These are phyloP conservation scores for Pseudogymnoascus sp. DNA, from an alignment of 2,329 filamentous ascomycete genomes.

Conservation along the genomic window DNA sequence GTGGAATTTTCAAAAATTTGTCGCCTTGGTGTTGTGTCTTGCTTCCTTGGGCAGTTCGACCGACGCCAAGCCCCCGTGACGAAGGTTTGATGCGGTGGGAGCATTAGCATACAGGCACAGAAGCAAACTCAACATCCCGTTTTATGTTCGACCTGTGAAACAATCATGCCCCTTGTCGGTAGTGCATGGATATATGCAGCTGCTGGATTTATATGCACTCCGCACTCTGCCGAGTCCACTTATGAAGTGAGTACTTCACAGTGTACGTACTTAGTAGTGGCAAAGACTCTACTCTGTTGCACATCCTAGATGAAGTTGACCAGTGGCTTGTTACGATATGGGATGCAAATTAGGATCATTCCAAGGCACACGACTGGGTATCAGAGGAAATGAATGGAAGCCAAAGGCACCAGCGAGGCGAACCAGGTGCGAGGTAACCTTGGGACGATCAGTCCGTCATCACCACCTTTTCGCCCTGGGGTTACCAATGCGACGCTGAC, in stretches of 20 bases:
- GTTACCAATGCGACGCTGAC: not conserved
- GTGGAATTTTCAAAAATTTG: not conserved
- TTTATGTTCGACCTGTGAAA: not conserved
- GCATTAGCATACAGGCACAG: not conserved
- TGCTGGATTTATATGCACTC: conserved; percentile 6
- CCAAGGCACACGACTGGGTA: conserved; percentile 1
- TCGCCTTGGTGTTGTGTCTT: not conserved
- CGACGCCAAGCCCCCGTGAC: not conserved
- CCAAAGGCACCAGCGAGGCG: not conserved
- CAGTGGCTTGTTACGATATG: not conserved
- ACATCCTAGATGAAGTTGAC: not conserved
- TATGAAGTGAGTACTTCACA: not conserved
- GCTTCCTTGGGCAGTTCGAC: not conserved
- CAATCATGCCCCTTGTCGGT: not conserved
- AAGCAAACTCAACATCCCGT: not conserved
- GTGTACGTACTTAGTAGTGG: not conserved
- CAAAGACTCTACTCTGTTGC: not conserved
- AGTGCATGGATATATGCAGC: not conserved
- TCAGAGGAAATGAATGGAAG: not conserved
- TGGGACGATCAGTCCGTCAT: conserved; percentile 8
- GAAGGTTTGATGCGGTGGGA: not conserved
- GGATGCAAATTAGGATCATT: not conserved
- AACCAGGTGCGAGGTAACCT: not conserved
- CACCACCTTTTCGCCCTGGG: not conserved
- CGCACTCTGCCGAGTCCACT: not conserved